A percentile compares a stretch with the other conserved stretches of the same genome.
Conservation (phyloP, 495 filamentous ascomycete genomes). For the Talaromyces adpressus region DNA sequence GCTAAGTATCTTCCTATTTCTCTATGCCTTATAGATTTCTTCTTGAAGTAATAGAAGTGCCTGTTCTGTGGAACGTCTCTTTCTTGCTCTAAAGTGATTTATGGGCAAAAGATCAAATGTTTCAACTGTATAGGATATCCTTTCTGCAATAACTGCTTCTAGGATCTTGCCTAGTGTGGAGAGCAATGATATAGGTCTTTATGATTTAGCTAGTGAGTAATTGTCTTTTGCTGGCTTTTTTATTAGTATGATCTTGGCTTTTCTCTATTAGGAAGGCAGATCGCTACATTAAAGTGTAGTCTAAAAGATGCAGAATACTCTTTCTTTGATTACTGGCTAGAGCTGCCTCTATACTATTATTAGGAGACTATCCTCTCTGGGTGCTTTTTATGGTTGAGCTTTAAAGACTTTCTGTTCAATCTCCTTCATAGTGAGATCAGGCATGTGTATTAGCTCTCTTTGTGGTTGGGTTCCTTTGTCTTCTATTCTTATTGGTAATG, state of each 20-base stretch:
- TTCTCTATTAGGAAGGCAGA: slow-evolving; percentile 17
- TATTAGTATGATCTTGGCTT: slow-evolving; percentile 19
- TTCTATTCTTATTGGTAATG: slow-evolving; percentile 8
- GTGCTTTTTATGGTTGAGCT: no score
- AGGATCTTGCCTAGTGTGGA: slow-evolving; percentile 20
- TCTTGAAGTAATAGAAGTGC: slow-evolving; percentile 9
- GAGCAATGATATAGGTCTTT: slow-evolving; percentile 18
- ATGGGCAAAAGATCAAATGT: slow-evolving; percentile 13
- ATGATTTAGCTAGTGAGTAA: slow-evolving; percentile 13
- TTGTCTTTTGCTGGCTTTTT: slow-evolving; percentile 20
- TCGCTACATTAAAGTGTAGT: slow-evolving; percentile 12
- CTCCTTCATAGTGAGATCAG: slow-evolving; percentile 7
- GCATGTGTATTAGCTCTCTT: slow-evolving; percentile 16
- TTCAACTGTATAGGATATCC: slow-evolving; percentile 20
- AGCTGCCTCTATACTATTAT: no score
- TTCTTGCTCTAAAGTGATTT: slow-evolving; percentile 8
- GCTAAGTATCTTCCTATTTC: no score
- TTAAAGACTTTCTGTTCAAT: neutral
- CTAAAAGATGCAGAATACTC: slow-evolving; percentile 12
- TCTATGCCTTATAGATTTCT: no score
- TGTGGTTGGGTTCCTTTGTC: slow-evolving; percentile 11
- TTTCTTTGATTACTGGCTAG: slow-evolving; percentile 16
- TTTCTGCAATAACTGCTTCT: slow-evolving; percentile 22
- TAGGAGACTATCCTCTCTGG: no score
- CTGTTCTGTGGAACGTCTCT: slow-evolving; percentile 10